Evolutionary conservation across 2,329 filamentous ascomycete species (phyloP).

Genomic region (Penicillium janthinellum): DNA sequence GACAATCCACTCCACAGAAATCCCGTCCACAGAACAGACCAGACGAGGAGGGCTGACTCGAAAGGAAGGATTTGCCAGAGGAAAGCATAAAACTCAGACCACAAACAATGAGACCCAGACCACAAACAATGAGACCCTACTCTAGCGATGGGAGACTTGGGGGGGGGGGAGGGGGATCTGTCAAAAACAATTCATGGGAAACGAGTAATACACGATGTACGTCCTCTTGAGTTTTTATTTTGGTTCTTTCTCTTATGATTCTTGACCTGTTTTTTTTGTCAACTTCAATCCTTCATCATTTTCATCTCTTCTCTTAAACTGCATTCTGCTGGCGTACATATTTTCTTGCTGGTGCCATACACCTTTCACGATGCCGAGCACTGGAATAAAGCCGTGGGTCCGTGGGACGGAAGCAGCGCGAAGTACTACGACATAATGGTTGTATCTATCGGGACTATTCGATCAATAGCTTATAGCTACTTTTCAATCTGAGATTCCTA

Average conservation of each 20-base stretch:
- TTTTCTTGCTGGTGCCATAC: neutral
- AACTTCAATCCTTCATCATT: neutral
- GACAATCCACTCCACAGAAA: neutral
- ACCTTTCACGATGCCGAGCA: neutral
- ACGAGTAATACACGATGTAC: conserved; percentile 29
- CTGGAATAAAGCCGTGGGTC: no score
- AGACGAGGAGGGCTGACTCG: neutral
- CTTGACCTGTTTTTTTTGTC: neutral
- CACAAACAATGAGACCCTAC: no score
- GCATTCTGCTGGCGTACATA: neutral
- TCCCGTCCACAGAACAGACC: neutral
- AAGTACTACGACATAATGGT: no score
- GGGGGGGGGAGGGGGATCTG: neutral
- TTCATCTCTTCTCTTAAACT: neutral
- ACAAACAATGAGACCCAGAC: neutral
- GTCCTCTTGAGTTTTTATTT: conserved; percentile 14
- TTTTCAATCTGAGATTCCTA: no score
- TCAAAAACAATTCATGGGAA: conserved; percentile 17
- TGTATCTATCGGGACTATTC: no score
- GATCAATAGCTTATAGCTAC: no score
- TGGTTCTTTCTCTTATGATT: neutral
- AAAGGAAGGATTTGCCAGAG: neutral
- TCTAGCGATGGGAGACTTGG: neutral
- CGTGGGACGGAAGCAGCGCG: no score
- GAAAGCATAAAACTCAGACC: neutral